Percentiles rank a stretch among this genome's conserved stretches.
Evolutionary conservation across 768 basidiomycete species (phyloP).

Genomic region (Porphyrellus cyaneotinctus): DNA sequence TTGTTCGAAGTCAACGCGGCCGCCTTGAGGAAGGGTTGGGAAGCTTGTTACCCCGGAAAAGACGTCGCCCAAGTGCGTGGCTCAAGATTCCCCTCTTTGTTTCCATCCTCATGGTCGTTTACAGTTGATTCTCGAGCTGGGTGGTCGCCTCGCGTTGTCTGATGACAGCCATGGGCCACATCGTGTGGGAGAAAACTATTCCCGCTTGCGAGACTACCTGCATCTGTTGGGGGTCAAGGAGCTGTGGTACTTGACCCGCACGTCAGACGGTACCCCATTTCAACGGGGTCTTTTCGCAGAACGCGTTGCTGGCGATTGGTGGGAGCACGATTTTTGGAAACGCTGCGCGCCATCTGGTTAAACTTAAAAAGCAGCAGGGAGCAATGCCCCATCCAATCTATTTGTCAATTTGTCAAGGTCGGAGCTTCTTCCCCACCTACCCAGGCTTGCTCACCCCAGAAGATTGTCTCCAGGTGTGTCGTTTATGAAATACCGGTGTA

Average conservation of each 20-base stretch:
- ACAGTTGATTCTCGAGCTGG: slow-evolving; percentile 65
- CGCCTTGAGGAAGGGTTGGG: slow-evolving; percentile 90
- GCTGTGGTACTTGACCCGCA: slow-evolving; percentile 56
- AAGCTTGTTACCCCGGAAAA: slow-evolving; percentile 71
- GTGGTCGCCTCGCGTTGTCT: slow-evolving; percentile 80
- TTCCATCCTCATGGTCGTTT: slow-evolving; percentile 7
- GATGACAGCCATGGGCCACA: slow-evolving; percentile 95
- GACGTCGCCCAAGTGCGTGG: slow-evolving; percentile 70
- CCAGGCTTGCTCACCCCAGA: slow-evolving; percentile 11
- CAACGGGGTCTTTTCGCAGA: slow-evolving; percentile 37
- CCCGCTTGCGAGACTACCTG: slow-evolving; percentile 61
- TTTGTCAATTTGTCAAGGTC: slow-evolving; percentile 22
- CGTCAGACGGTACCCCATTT: slow-evolving; percentile 28
- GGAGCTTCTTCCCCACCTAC: slow-evolving; percentile 17
- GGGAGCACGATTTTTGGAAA: slow-evolving; percentile 58
- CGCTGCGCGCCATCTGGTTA: slow-evolving; percentile 9
- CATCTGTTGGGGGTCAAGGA: slow-evolving; percentile 54
- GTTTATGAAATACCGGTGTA: slow-evolving; percentile 16
- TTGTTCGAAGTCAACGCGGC: slow-evolving; percentile 93
- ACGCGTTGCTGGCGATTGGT: slow-evolving; percentile 51
- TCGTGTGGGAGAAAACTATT: slow-evolving; percentile 85
- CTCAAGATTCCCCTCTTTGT: slow-evolving; percentile 14
- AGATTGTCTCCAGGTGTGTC: slow-evolving; percentile 8
- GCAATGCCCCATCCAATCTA: slow-evolving; percentile 3
- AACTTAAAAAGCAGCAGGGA: slow-evolving; percentile 13